phyloP scores from a whole-genome alignment of 306 rosid genomes.

The Astragalus glycyphyllos region DNA sequence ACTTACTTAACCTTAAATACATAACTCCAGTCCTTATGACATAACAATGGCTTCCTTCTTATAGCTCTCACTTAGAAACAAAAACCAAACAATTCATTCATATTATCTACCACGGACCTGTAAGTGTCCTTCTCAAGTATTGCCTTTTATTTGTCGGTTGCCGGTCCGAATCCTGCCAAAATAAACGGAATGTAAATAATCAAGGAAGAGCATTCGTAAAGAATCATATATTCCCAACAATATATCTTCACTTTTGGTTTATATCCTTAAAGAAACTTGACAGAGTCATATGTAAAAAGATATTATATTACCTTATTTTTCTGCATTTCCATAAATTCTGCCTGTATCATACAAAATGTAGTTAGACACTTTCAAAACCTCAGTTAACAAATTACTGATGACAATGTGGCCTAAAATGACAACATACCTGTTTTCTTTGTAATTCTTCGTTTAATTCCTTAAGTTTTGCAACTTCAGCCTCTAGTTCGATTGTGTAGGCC shows the following conservation, averaged over 20 bases:
- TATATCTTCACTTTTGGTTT: neutral
- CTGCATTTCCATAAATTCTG: constrained; percentile 69
- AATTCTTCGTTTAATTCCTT: constrained; percentile 78
- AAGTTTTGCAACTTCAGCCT: constrained; percentile 81
- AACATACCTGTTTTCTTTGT: constrained; percentile 71
- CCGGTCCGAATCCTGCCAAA: constrained; percentile 61
- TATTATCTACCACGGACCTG: constrained; percentile 83
- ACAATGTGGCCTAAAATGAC: neutral
- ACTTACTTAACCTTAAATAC: constrained; percentile 44
- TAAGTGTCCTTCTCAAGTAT: constrained; percentile 84
- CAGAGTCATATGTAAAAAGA: neutral
- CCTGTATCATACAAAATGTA: constrained; percentile 57
- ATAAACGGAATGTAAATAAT: constrained; percentile 17
- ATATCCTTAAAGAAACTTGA: neutral
- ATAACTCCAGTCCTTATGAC: constrained; percentile 44
- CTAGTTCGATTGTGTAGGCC: constrained; percentile 95
- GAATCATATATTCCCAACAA: neutral
- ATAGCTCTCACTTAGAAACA: constrained; percentile 29
- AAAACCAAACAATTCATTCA: constrained; percentile 33
- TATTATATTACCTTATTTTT: constrained; percentile 60
- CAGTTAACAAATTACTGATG: neutral
- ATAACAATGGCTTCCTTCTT: constrained; percentile 34
- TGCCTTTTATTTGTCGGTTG: constrained; percentile 56
- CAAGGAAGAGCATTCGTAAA: neutral
- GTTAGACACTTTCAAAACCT: constrained; percentile 32